Percentiles rank a stretch among this genome's conserved stretches.
phyloP scores from a whole-genome alignment of 306 rosid species.

The Lotus japonicus region DNA sequence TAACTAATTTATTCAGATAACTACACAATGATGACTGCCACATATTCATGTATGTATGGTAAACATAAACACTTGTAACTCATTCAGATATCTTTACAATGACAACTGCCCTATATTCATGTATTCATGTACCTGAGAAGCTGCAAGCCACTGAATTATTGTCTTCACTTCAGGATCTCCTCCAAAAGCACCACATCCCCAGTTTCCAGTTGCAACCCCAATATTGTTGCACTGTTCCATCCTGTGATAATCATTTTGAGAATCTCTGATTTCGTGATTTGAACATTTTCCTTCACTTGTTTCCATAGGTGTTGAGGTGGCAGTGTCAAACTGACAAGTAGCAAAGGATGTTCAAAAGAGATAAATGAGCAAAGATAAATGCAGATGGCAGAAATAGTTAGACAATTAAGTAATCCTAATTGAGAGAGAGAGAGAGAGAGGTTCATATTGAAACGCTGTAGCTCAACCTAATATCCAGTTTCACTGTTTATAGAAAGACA shows the following conservation, averaged over 20 bases:
- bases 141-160: constrained; percentile 92
- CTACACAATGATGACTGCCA: not conserved
- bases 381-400: not conserved
- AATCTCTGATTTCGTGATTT: constrained; percentile 14
- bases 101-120: not conserved
- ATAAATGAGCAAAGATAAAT: constrained; percentile 1
- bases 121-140: constrained; percentile 69
- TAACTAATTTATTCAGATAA: not conserved
- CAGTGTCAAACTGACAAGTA: constrained; percentile 31
- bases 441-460: too few species aligned
- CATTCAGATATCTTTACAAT: not conserved
- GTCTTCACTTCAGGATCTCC: constrained; percentile 92
- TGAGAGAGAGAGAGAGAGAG: too few species aligned
- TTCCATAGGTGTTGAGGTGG: constrained; percentile 30
- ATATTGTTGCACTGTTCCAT: constrained; percentile 26
- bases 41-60: not conserved
- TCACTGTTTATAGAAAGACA: not conserved
- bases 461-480: not conserved
- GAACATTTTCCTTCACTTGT: constrained; percentile 23
- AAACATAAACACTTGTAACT: not conserved
- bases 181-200: constrained; percentile 98
- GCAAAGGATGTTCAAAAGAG: constrained; percentile 2
- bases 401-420: not conserved
- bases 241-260: constrained; percentile 23
- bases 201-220: constrained; percentile 90